A percentile compares a stretch with the other conserved stretches of the same genome.
Evolutionary conservation across 495 filamentous ascomycete genomes (phyloP).

Genomic region (Penicillium pulvis): DNA sequence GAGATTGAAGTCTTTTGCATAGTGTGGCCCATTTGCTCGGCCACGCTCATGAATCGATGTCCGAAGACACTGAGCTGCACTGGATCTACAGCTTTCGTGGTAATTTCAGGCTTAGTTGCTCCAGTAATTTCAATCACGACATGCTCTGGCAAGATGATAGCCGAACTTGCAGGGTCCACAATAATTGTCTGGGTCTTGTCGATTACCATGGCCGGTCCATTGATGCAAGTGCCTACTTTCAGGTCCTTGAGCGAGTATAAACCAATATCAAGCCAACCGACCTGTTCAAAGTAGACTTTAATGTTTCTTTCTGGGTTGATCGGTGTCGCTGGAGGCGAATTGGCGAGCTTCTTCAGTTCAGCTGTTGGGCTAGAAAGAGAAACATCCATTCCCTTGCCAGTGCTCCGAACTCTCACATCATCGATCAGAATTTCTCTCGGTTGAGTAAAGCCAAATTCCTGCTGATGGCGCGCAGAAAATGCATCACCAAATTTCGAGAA

Average conservation of each 20-base stretch:
- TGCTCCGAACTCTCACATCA: constrained; percentile 82
- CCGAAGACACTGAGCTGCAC: constrained; percentile 90
- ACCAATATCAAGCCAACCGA: constrained; percentile 70
- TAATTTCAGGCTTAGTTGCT: constrained; percentile 68
- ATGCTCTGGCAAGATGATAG: constrained; percentile 59
- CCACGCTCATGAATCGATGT: constrained; percentile 92
- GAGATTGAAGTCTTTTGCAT: constrained; percentile 90
- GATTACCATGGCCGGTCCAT: constrained; percentile 84
- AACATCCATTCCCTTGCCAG: constrained; percentile 51
- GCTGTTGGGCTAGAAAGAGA: constrained; percentile 29
- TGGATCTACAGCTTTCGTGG: constrained; percentile 51
- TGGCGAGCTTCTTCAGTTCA: constrained; percentile 63
- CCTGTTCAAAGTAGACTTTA: constrained; percentile 47
- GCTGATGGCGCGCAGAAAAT: constrained; percentile 83
- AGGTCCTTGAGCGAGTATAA: constrained; percentile 79
- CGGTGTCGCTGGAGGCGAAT: constrained; percentile 8
- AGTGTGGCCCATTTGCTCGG: constrained; percentile 89
- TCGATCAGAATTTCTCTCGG: constrained; percentile 85
- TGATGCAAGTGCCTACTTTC: constrained; percentile 64
- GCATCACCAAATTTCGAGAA: constrained; percentile 52
- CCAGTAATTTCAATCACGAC: constrained; percentile 69
- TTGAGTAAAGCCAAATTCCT: constrained; percentile 90
- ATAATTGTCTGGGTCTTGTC: constrained; percentile 96
- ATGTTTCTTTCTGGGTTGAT: neutral
- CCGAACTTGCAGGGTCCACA: constrained; percentile 69